These are phyloP conservation scores for Schizothecium vesticola DNA, from an alignment of 495 filamentous ascomycete genomes.

Conservation along the genomic window DNA sequence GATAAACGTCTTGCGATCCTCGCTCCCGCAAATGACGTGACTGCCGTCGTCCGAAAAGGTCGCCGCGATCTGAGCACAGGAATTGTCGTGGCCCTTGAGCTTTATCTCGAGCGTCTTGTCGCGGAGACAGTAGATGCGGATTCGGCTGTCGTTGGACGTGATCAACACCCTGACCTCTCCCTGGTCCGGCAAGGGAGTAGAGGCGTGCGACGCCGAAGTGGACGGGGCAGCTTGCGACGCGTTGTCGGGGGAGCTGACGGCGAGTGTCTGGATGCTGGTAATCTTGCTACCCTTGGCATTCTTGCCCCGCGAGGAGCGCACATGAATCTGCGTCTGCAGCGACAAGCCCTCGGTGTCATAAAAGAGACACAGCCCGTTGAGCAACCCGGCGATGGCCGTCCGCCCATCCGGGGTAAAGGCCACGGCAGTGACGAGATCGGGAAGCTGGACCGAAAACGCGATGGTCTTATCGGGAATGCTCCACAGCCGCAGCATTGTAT, in stretches of 20 bases:
- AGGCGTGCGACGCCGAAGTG: slow-evolving; percentile 17
- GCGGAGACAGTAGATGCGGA: slow-evolving; percentile 82
- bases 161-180: slow-evolving; percentile 81
- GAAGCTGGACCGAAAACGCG: slow-evolving; percentile 75
- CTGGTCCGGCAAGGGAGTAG: slow-evolving; percentile 21
- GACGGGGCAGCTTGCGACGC: slow-evolving; percentile 33
- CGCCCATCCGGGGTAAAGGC: slow-evolving; percentile 90
- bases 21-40: slow-evolving; percentile 89
- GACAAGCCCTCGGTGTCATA: slow-evolving; percentile 94
- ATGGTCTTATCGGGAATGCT: slow-evolving; percentile 96
- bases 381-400: slow-evolving; percentile 79
- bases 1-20: slow-evolving; percentile 83
- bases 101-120: slow-evolving; percentile 84
- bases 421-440: slow-evolving; percentile 89
- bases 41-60: slow-evolving; percentile 81
- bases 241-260: background rate
- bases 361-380: slow-evolving; percentile 82
- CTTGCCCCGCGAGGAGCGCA: slow-evolving; percentile 80
- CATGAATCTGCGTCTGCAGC: slow-evolving; percentile 76
- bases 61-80: slow-evolving; percentile 86
- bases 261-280: slow-evolving; percentile 81
- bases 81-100: slow-evolving; percentile 87
- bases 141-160: slow-evolving; percentile 90
- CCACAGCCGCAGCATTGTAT: slow-evolving; percentile 90
- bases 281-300: slow-evolving; percentile 98